phyloP scores from a whole-genome alignment of 2,329 filamentous ascomycete genomes.

The Aspergillus thermomutatus region DNA sequence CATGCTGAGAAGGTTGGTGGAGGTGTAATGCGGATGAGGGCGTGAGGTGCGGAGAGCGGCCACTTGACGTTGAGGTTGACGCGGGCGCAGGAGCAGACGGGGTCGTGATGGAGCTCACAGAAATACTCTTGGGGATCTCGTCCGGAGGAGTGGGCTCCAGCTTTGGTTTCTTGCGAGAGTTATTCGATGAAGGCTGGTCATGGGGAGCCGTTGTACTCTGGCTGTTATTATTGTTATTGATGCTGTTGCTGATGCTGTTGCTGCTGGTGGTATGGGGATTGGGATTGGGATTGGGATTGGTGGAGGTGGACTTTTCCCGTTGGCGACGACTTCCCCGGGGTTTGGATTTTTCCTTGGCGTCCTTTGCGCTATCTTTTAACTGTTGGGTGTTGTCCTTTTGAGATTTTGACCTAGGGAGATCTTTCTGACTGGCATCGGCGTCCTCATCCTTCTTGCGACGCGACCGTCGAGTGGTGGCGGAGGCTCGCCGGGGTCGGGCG shows the following conservation, averaged over 20 bases:
- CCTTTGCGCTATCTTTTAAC: conserved; percentile 18
- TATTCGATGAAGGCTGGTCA: conserved; percentile 3
- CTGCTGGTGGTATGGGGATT: conserved; percentile 5
- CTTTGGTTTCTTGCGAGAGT: conserved; percentile 49
- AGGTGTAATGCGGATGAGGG: conserved; percentile 4
- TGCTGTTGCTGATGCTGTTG: not conserved
- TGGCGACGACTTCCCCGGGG: conserved; percentile 30
- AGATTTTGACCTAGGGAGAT: conserved; percentile 23
- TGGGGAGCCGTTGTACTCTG: not conserved
- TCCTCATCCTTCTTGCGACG: conserved; percentile 43
- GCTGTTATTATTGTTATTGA: not conserved
- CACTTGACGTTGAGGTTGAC: conserved; percentile 8
- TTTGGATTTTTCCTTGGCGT: conserved; percentile 19
- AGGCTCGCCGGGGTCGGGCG: conserved; percentile 30
- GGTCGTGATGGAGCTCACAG: conserved; percentile 6
- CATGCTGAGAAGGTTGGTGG: conserved; percentile 15
- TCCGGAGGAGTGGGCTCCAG: conserved; percentile 28
- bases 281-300: conserved; percentile 9
- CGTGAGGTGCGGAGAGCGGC: conserved; percentile 7
- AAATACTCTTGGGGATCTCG: conserved; percentile 17
- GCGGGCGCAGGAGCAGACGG: conserved; percentile 8
- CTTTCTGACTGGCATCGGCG: conserved; percentile 23
- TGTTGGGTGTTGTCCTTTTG: conserved; percentile 23
- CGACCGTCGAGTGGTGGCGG: conserved; percentile 30
- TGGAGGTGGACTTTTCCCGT: conserved; percentile 34